phyloP scores from a whole-genome alignment of 1,284 basidiomycete species.

The Coniferiporia sulphurascens region DNA sequence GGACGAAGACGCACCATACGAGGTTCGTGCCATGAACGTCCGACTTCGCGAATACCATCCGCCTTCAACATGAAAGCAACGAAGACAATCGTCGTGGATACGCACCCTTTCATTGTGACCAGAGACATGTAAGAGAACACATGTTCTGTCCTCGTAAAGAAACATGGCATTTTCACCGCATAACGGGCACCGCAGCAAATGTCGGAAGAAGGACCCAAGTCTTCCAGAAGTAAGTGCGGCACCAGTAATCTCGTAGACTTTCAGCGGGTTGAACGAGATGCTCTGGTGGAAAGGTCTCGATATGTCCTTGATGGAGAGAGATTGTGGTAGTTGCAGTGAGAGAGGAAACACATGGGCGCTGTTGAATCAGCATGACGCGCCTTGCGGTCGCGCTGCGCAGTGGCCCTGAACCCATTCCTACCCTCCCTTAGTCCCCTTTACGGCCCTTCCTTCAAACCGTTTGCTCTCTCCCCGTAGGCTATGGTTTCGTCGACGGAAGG shows the following conservation, averaged over 20 bases:
- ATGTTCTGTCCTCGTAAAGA: too few species aligned
- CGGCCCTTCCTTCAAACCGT: neutral
- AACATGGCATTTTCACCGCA: too few species aligned
- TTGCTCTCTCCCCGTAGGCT: neutral
- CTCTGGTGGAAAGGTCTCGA: neutral
- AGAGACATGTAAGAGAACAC: too few species aligned
- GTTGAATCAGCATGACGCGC: neutral
- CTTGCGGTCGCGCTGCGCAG: neutral
- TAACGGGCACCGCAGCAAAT: too few species aligned
- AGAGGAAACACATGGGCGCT: neutral
- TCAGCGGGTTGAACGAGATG: neutral
- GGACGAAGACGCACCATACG: too few species aligned
- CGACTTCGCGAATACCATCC: too few species aligned
- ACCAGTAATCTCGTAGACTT: neutral
- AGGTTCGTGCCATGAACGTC: too few species aligned
- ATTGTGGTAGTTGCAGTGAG: neutral
- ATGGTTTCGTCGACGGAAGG: conserved; percentile 4
- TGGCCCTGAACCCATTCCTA: neutral
- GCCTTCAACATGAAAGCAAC: too few species aligned
- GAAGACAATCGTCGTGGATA: too few species aligned
- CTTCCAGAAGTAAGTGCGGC: neutral
- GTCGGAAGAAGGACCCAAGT: too few species aligned
- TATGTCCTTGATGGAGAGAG: neutral
- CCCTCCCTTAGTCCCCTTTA: neutral
- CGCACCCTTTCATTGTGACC: too few species aligned